Base-by-base conservation (phyloP, 257 asterid species). In the Anisodus tanguticus region DNA sequence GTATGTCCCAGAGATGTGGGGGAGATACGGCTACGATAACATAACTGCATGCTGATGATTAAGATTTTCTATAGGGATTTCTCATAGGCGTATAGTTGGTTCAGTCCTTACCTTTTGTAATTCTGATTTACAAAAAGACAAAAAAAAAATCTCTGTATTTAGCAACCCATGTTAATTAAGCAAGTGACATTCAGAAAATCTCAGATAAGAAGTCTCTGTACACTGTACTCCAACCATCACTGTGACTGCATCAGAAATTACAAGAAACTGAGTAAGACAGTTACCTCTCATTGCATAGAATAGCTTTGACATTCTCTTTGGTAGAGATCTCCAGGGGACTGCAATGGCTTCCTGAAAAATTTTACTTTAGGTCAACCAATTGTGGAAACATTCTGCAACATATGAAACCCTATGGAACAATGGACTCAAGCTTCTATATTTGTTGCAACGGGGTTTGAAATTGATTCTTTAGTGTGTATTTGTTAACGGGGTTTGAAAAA, bases 251-350 rank as follows among this genome's bases (percentile, higher is more conserved):
- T 58, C 41, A 53, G 26, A 55, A 79, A 67, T 16, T 68, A 63
- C 82, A 58, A 71, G 62, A 63, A n/a, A 16, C 47, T 31, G 55
- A 45, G 15, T 13, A 22, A 12, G 22, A 54, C 31, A 37, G 70
- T 64, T 93, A 97, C 99, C 99, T 93, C 98, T 93, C 94, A 95
- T 90, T 81, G 98, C 96, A 67, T 91, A 91, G 90, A 90, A 95
- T 88, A 95, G 88, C 92, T 97, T 97, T 39, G 98, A 90, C 55
- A 93, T 85, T 90, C 88, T 93, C 92, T 88, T 90, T 0, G 99
- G 97, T 86, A 97, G 97, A 83, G 95, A 93, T 84, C 81, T 90
- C 99, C 99, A 97, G 4, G 98, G 97, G 85, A 91, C 87, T 58
- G 97, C 90, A 86, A 93, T 87, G 88, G 99, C 96, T 85, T 93